These are phyloP conservation scores for Capsella rubella DNA, from an alignment of 441 rosid genomes.

Conservation along the genomic window DNA sequence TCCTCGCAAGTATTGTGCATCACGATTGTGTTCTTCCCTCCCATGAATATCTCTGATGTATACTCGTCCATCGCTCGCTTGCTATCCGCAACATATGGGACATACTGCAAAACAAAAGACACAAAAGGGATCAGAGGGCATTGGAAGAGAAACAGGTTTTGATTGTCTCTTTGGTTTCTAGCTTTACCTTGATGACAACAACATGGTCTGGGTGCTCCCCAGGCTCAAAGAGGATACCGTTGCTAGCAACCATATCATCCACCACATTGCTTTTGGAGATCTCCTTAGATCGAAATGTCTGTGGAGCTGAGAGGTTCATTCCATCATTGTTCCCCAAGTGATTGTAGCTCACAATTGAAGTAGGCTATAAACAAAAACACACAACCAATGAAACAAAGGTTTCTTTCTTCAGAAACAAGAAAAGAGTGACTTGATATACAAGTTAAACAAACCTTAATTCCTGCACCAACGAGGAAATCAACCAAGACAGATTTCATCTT, in stretches of 20 bases:
- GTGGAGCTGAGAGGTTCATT: conserved; percentile 97
- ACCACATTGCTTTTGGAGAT: conserved; percentile 97
- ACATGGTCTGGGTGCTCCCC: conserved; percentile 98
- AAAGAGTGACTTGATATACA: not conserved
- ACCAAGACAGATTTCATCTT: conserved; percentile 96
- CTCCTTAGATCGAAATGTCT: conserved; percentile 97
- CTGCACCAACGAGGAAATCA: conserved; percentile 97
- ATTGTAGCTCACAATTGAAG: conserved; percentile 96
- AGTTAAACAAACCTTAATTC: conserved; percentile 73
- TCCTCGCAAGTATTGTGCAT: conserved; percentile 96
- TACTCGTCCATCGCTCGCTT: conserved; percentile 99
- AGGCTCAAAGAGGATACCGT: conserved; percentile 85
- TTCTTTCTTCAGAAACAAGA: not conserved
- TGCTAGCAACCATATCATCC: conserved; percentile 97
- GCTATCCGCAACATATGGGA: conserved; percentile 93
- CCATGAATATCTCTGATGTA: conserved; percentile 97
- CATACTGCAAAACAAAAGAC: conserved; percentile 57
- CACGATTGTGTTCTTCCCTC: conserved; percentile 89
- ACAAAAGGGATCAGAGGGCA: not conserved
- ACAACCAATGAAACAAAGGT: not conserved
- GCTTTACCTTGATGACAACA: conserved; percentile 89
- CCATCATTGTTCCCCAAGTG: conserved; percentile 97
- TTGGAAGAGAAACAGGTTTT: not conserved
- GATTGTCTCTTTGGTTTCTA: not conserved
- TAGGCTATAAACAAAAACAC: conserved; percentile 57